Base-by-base conservation (phyloP, 352 stramenopile genomes). In the Globisporangium iwayamae region DNA sequence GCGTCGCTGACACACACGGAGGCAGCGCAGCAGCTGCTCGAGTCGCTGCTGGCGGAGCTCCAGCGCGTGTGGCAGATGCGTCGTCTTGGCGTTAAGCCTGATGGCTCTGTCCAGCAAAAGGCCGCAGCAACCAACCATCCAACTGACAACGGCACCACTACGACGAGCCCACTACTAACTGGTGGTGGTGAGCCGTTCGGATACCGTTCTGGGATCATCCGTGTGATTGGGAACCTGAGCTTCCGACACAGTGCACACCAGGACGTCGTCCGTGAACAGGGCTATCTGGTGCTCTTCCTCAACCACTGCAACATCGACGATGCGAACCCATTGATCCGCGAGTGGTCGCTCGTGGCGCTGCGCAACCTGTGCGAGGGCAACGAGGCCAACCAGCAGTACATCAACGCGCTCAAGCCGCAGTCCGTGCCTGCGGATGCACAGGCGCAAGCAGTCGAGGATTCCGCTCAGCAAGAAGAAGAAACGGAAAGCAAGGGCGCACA, bases 241-340 rank as follows among this genome's bases (percentile, higher is more conserved):
- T 94, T 90, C 65, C 81, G 86, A 11, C 74, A 91, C 58, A 68
- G 60, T 0, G 62, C 60, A 0, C 75, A 88, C 46, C 90, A 97
- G 72, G 85, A 97, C 65, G 36, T 88, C 18, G 81, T 97, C 47
- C 84, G 90, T 7, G 75, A 90, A 3, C 69, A 76, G 25, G 85
- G 86, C 1, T 90, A 79, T 59, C 67, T 97, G 11, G 74, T 77
- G 25, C 71, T 97, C 28, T 84, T 97, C 61, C 80, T 97, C 9
- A 94, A 91, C 67, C 89, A 96, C 70, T 97, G 90, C 67, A 96
- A 93, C 69, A 79, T 96, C 9, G 89, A 97, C 62, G 84, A 94
- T 57, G 71, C 67, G 2, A 97, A 96, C 50, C 89, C 89, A 16
- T 67, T 97, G 60, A 76, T 97, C 30, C 88, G 90, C 18, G 90